These are phyloP conservation scores for Cyphellophora attinorum DNA, from an alignment of 2,329 filamentous ascomycete genomes.

Conservation along the genomic window DNA sequence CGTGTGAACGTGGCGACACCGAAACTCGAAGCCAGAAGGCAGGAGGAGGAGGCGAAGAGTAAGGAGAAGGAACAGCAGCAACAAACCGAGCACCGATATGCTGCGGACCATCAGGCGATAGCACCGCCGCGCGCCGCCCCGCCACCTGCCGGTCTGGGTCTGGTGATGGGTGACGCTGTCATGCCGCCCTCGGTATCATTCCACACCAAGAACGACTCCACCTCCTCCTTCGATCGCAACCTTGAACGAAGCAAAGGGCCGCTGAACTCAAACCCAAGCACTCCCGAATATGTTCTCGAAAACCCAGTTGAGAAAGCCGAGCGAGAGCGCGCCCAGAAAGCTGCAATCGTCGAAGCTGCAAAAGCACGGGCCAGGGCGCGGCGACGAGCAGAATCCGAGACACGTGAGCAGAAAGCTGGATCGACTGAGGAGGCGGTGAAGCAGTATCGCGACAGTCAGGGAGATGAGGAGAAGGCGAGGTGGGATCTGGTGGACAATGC, in stretches of 20 bases:
- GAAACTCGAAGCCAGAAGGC: constrained; percentile 7
- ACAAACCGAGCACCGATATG: background rate
- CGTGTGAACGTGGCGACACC: constrained; percentile 11
- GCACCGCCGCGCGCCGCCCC: too few species aligned
- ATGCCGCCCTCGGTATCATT: background rate
- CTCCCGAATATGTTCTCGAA: background rate
- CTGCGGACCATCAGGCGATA: too few species aligned
- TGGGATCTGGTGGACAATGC: background rate
- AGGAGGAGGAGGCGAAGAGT: constrained; percentile 3
- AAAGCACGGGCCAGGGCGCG: background rate
- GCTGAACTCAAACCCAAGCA: background rate
- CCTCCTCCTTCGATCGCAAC: background rate
- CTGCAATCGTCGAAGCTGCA: background rate
- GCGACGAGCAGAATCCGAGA: background rate
- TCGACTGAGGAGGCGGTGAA: background rate
- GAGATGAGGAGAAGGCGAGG: background rate
- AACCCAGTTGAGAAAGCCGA: background rate
- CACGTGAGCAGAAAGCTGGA: background rate
- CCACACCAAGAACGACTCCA: background rate
- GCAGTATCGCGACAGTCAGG: background rate
- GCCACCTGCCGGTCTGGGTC: background rate
- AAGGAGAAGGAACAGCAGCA: constrained; percentile 1
- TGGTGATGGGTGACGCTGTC: background rate
- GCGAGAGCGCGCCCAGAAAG: background rate
- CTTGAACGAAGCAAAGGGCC: background rate